Conservation (phyloP, 2,329 filamentous ascomycete genomes). For the Neofusicoccum cordaticola region DNA sequence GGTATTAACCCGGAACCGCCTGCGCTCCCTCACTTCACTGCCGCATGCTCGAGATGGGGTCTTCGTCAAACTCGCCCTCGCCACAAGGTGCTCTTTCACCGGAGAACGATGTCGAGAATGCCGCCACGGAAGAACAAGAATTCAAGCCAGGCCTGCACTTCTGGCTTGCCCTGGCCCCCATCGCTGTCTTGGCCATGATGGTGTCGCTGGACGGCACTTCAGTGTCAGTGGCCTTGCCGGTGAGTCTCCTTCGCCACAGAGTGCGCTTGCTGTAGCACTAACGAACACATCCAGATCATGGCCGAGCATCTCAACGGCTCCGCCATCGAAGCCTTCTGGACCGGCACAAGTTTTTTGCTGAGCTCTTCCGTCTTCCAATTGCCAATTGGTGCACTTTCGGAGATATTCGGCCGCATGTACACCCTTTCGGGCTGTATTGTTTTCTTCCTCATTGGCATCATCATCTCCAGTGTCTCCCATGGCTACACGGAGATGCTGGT, state of each 20-base stretch:
- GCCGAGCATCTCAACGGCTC: conserved; percentile 34
- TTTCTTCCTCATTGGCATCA: conserved; percentile 47
- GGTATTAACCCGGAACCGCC: background rate
- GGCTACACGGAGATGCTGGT: conserved; percentile 39
- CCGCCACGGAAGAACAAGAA: background rate
- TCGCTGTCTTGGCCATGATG: conserved; percentile 16
- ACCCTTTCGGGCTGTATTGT: conserved; percentile 43
- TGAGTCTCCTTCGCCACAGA: conserved; percentile 17
- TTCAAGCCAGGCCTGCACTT: conserved; percentile 35
- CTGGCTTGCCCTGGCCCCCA: conserved; percentile 28
- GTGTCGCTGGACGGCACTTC: conserved; percentile 25
- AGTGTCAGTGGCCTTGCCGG: conserved; percentile 24
- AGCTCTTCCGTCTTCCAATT: conserved; percentile 44
- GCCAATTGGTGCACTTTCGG: conserved; percentile 41
- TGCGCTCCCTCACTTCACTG: background rate
- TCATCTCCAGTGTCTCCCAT: conserved; percentile 42
- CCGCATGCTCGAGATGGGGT: background rate
- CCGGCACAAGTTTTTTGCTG: conserved; percentile 49
- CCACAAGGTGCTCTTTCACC: background rate
- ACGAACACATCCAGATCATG: conserved; percentile 27
- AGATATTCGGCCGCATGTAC: conserved; percentile 49
- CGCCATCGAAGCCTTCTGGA: conserved; percentile 47
- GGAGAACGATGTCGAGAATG: background rate
- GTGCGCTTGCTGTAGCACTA: background rate
- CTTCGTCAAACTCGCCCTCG: background rate